Evolutionary conservation across 2,329 filamentous ascomycete species (phyloP).

Genomic region (Beauveria asiatica): DNA sequence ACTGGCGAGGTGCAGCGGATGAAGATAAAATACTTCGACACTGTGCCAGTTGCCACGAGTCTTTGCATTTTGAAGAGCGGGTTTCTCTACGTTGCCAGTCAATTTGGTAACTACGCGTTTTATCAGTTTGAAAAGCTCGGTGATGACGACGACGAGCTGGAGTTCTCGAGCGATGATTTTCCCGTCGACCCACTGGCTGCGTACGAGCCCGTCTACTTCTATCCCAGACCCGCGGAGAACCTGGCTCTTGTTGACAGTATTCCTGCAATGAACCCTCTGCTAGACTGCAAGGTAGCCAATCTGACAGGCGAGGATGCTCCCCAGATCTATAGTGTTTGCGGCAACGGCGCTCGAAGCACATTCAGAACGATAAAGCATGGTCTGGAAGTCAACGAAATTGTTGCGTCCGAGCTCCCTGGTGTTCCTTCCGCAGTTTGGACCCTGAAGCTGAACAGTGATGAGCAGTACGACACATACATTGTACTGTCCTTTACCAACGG

Average conservation of each 20-base stretch:
- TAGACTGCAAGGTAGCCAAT: conserved; percentile 88
- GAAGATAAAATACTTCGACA: conserved; percentile 97
- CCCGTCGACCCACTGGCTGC: conserved; percentile 63
- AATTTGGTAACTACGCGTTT: conserved; percentile 87
- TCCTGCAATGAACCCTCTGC: conserved; percentile 80
- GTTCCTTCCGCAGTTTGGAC: conserved; percentile 94
- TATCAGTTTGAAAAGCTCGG: conserved; percentile 97
- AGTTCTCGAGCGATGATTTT: conserved; percentile 78
- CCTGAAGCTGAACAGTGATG: conserved; percentile 71
- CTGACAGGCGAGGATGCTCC: conserved; percentile 87
- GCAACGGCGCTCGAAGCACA: conserved; percentile 77
- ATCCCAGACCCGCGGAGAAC: conserved; percentile 71
- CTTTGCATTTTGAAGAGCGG: conserved; percentile 92
- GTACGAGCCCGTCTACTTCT: conserved; percentile 77
- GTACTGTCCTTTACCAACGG: conserved; percentile 87
- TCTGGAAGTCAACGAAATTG: conserved; percentile 85
- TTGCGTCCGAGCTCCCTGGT: conserved; percentile 85
- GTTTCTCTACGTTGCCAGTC: conserved; percentile 85
- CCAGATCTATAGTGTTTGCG: conserved; percentile 90
- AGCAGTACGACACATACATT: conserved; percentile 89
- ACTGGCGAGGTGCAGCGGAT: conserved; percentile 75
- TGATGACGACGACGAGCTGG: conserved; percentile 83
- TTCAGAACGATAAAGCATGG: conserved; percentile 92
- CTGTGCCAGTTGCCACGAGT: conserved; percentile 77
- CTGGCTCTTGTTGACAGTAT: conserved; percentile 77